Conservation (phyloP, 108 stramenopile species). For the Cylindrotheca fusiformis region DNA sequence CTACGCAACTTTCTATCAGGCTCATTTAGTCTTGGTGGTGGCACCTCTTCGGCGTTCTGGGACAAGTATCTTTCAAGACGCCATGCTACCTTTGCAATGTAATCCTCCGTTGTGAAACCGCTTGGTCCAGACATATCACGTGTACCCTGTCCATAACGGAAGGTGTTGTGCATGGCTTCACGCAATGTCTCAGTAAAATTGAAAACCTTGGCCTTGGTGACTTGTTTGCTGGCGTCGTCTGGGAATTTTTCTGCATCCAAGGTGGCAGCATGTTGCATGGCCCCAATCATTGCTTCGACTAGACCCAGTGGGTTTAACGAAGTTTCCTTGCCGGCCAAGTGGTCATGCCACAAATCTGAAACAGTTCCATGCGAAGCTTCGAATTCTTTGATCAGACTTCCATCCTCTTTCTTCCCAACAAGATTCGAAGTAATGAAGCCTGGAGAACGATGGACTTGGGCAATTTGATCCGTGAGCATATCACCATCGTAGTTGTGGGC, state of each 20-base stretch:
- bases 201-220: slow-evolving; percentile 54
- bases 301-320: slow-evolving; percentile 95
- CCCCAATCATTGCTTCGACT: slow-evolving; percentile 95
- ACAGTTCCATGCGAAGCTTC: slow-evolving; percentile 98
- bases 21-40: slow-evolving; percentile 72
- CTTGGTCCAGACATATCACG: slow-evolving; percentile 93
- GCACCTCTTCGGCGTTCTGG: slow-evolving; percentile 65
- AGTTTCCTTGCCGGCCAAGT: slow-evolving; percentile 95
- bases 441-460: slow-evolving; percentile 96
- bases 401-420: slow-evolving; percentile 90
- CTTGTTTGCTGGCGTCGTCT: slow-evolving; percentile 42
- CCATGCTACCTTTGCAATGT: slow-evolving; percentile 93
- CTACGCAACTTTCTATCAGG: slow-evolving; percentile 71
- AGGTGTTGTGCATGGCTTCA: slow-evolving; percentile 92
- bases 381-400: slow-evolving; percentile 89
- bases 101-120: slow-evolving; percentile 95
- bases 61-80: slow-evolving; percentile 83
- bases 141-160: slow-evolving; percentile 95
- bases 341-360: slow-evolving; percentile 92
- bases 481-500: slow-evolving; percentile 98
- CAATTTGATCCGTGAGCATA: slow-evolving; percentile 94
- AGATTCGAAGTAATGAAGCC: slow-evolving; percentile 97
- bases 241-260: slow-evolving; percentile 71
- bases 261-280: slow-evolving; percentile 90
- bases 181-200: slow-evolving; percentile 82